A percentile compares a stretch with the other conserved stretches of the same genome.
These are phyloP conservation scores for Wickerhamiella bombiphila DNA, from an alignment of 805 yeast species.

Conservation along the genomic window DNA sequence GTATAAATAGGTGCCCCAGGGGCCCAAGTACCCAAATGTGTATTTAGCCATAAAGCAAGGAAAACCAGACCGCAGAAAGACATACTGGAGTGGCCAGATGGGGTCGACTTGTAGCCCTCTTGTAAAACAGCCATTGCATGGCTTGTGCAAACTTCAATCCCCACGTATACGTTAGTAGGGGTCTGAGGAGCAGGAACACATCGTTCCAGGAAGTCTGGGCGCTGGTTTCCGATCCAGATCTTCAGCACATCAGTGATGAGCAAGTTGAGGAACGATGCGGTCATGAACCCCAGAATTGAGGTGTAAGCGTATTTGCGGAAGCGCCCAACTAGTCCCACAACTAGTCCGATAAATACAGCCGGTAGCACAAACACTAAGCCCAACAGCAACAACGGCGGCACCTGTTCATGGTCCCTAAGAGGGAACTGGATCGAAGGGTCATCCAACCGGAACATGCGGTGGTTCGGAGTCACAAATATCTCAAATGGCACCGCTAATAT, in stretches of 20 bases:
- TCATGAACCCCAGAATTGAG: constrained; percentile 49
- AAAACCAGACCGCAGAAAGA: constrained; percentile 38
- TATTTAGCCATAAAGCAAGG: constrained; percentile 34
- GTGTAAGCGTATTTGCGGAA: constrained; percentile 30
- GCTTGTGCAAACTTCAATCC: constrained; percentile 26
- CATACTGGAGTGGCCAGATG: constrained; percentile 42
- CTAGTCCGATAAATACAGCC: constrained; percentile 14
- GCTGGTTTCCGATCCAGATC: constrained; percentile 72
- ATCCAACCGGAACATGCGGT: constrained; percentile 61
- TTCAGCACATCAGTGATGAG: constrained; percentile 61
- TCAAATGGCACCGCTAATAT: constrained; percentile 15
- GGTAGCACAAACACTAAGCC: constrained; percentile 23
- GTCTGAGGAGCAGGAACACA: constrained; percentile 55
- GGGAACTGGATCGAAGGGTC: constrained; percentile 76
- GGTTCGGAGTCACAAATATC: constrained; percentile 37
- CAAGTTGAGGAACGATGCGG: constrained; percentile 45
- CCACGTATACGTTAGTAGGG: constrained; percentile 28
- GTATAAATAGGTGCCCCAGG: constrained; percentile 16
- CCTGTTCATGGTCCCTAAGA: constrained; percentile 58
- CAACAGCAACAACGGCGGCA: constrained; percentile 40
- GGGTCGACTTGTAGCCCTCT: constrained; percentile 44
- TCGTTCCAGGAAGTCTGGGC: constrained; percentile 86
- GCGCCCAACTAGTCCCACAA: constrained; percentile 7
- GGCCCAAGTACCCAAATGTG: constrained; percentile 33
- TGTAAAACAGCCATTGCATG: constrained; percentile 19